A percentile compares a stretch with the other conserved stretches of the same genome.
Conservation (phyloP, 202 grass and related monocot genomes). For the Setaria viridis region DNA sequence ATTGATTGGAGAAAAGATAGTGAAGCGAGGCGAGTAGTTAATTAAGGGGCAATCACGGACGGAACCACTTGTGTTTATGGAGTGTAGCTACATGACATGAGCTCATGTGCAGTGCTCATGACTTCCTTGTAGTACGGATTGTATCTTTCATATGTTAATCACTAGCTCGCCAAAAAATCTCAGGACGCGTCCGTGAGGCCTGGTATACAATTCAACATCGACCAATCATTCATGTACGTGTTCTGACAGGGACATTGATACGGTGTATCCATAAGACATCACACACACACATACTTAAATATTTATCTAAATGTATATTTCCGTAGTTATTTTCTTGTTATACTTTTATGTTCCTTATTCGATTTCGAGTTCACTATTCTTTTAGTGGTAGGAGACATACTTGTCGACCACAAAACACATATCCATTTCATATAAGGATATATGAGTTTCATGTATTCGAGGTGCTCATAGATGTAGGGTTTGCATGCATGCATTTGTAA, state of each 20-base stretch:
- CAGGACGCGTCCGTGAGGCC: background rate
- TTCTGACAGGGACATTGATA: background rate
- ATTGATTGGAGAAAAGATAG: conserved; percentile 15
- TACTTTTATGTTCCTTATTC: too few relatives aligned
- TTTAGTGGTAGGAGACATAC: too few relatives aligned
- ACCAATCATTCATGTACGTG: background rate
- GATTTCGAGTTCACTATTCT: too few relatives aligned
- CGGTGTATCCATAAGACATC: background rate
- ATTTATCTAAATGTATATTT: background rate
- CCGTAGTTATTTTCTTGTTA: background rate
- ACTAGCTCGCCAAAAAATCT: background rate
- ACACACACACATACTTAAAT: too few relatives aligned
- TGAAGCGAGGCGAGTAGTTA: background rate
- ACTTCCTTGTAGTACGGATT: background rate
- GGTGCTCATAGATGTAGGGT: too few relatives aligned
- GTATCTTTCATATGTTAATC: background rate
- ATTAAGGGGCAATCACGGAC: background rate
- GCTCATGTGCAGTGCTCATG: background rate
- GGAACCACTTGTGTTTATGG: background rate
- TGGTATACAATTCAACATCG: background rate
- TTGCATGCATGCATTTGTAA: too few relatives aligned
- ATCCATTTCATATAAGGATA: too few relatives aligned
- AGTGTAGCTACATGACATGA: background rate
- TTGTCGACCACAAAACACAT: too few relatives aligned
- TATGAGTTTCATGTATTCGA: too few relatives aligned